Percentiles rank a stretch among this genome's conserved stretches.
Evolutionary conservation across 2,329 filamentous ascomycete species (phyloP).

Genomic region (Dryadomyces sulphureus): DNA sequence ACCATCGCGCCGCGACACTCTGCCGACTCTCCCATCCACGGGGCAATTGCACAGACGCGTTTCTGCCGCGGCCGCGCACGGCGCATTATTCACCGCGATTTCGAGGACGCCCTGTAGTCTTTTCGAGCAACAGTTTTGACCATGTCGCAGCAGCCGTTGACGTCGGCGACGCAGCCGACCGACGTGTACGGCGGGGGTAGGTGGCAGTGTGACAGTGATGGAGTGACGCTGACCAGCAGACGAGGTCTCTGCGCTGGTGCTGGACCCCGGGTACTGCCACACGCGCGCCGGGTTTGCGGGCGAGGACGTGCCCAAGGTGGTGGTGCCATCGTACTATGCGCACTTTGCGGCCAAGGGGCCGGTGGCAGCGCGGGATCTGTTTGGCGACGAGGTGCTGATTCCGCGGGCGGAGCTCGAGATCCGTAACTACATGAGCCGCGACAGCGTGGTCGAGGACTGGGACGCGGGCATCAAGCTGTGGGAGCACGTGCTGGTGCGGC

Average conservation of each 20-base stretch:
- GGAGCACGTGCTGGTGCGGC: constrained; percentile 83
- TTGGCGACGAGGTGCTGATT: constrained; percentile 81
- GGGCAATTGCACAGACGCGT: background rate
- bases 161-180: constrained; percentile 41
- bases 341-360: constrained; percentile 25
- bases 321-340: constrained; percentile 84
- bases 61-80: background rate
- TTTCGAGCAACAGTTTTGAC: constrained; percentile 4
- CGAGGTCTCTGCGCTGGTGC: constrained; percentile 91
- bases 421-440: constrained; percentile 78
- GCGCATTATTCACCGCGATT: background rate
- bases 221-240: constrained; percentile 37
- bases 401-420: constrained; percentile 66
- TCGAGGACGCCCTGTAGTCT: background rate
- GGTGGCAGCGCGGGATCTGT: constrained; percentile 44
- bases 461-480: constrained; percentile 78
- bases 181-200: constrained; percentile 50
- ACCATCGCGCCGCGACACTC: background rate
- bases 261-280: constrained; percentile 84
- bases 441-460: constrained; percentile 93
- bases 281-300: constrained; percentile 93
- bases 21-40: background rate
- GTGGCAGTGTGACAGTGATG: constrained; percentile 4
- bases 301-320: constrained; percentile 90
- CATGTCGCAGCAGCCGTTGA: constrained; percentile 41